Base-by-base conservation (phyloP, 352 stramenopile genomes). In the Phytopythium helicoides region DNA sequence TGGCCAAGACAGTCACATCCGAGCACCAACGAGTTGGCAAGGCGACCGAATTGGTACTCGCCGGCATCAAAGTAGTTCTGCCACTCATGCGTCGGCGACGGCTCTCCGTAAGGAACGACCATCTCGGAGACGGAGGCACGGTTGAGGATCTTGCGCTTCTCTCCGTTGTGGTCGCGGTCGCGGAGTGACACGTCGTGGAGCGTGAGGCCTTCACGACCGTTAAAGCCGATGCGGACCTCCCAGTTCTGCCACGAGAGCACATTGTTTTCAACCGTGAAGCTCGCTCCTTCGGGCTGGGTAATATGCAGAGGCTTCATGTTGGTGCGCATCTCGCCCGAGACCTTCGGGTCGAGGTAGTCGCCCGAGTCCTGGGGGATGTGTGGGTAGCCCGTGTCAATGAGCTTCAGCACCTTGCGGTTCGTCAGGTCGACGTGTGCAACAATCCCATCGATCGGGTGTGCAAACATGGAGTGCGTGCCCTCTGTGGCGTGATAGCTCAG, bases 51-150 rank as follows among this genome's bases (percentile, higher is more conserved):
- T 47, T 86, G 77, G 54, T 89, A 92, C 54, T 94, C 82, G 34
- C 81, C 78, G 1, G 89, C 86, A 54, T 95, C 86, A 48, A 95
- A 94, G 54, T 87, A 89, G 64, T 89, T 92, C 48, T 94, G 89
- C 53, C 83, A 80, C 41, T 79, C 68, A 56, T 82, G 84, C 3
- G 84, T 89, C 6, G 78, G 66, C 22, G 68, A 64, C 0, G 82
- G 82, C 58, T 94, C 82, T 1, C 70, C 84, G 50, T 96, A 94
- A 0, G 86, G 84, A 23, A 96, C 86, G 31, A 87, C 79, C 86
- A 96, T 96, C 64, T 96, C 84, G 6, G 86, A 87, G 33, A 96
- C 62, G 14, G 66, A 76, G 0, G 68, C 73, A 21, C 84, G 80
- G 56, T 92, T 83, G 23, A 93, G 48, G 19, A 95, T 70, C 16